Base-by-base conservation (phyloP, 2,329 filamentous ascomycete species). In the Cladosporium halotolerans region DNA sequence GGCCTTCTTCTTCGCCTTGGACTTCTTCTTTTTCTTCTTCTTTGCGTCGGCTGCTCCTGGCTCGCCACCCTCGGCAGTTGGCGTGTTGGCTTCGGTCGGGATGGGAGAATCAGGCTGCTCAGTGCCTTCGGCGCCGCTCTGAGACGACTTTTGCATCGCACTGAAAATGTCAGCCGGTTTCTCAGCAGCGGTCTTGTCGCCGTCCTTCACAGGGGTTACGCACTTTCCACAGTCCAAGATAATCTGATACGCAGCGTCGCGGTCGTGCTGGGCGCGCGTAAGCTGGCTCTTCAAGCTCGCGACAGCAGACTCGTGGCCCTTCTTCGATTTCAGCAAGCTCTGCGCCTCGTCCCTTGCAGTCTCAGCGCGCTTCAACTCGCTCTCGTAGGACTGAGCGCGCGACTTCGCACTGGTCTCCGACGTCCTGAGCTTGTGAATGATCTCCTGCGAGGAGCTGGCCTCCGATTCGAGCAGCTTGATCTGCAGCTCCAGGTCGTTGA, bases 1-100 rank as follows among this genome's bases (percentile, higher is more conserved):
- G 33, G 32, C 78, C 14, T 81, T 82, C 75, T 91, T 87, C 79
- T 95, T 96, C 74, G 91, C 93, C 67, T 89, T 76, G 50, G 73
- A 73, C 60, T 71, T 96, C 76, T 92, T 95, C 68, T 88, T 76
- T 60, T 90, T 95, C 70, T 88, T 91, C 71, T 89, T 95, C 72
- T 90, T 92, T 55, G 73, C 73, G 9, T 74, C 69, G 11, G 65
- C 70, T 11, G 71, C 44, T 10, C 53, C 57, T 11, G 55, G 32
- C 40, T 67, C 65, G 11, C 57, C 59, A 11, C 42, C 58, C 19
- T 60, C 61, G 1, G 59, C 55, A 9, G 61, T 55, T 9, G 56
- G 54, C 13, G 61, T 63, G 33, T 57, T 58, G 45, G 53, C 50
- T 33, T 62, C 63, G 9, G 64, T 62, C 1, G 61, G 60, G 44